These are phyloP conservation scores for Rhododendron henanense DNA, from an alignment of 148 eudicot species.

Conservation along the genomic window DNA sequence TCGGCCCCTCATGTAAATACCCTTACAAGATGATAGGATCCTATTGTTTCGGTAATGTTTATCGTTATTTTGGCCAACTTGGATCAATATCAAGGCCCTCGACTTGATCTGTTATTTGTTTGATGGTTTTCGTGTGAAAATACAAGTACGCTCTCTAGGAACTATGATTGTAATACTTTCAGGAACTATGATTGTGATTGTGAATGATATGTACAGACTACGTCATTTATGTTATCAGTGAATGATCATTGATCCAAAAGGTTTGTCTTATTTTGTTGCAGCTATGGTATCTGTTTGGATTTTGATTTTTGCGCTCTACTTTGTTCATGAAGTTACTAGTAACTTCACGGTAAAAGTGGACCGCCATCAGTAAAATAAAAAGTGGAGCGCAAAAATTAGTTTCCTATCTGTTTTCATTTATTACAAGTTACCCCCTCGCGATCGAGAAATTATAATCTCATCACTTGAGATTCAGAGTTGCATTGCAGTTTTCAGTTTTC, in stretches of 20 bases:
- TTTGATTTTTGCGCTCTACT: not conserved
- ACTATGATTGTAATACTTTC: too few relatives aligned
- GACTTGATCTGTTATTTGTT: not conserved
- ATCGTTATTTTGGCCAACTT: not conserved
- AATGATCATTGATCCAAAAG: not conserved
- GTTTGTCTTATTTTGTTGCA: not conserved
- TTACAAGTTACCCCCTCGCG: too few relatives aligned
- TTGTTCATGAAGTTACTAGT: too few relatives aligned
- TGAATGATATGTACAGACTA: not conserved
- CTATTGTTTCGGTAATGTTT: not conserved
- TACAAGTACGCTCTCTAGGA: not conserved
- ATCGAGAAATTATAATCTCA: too few relatives aligned
- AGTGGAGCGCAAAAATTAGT: too few relatives aligned
- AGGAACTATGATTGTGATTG: not conserved
- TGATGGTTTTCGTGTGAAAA: not conserved
- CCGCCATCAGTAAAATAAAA: too few relatives aligned
- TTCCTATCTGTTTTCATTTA: too few relatives aligned
- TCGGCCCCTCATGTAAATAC: slow-evolving; percentile 21
- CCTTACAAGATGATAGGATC: slow-evolving; percentile 23
- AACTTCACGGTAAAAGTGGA: too few relatives aligned
- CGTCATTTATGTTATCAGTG: not conserved
- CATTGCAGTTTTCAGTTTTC: not conserved
- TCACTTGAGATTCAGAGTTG: too few relatives aligned
- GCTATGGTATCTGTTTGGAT: not conserved
- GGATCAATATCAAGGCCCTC: not conserved